Evolutionary conservation across 148 eudicot genomes (phyloP), one percentile per base, ranked within the genome.

Genomic region (Heliosperma pusillum): DNA sequence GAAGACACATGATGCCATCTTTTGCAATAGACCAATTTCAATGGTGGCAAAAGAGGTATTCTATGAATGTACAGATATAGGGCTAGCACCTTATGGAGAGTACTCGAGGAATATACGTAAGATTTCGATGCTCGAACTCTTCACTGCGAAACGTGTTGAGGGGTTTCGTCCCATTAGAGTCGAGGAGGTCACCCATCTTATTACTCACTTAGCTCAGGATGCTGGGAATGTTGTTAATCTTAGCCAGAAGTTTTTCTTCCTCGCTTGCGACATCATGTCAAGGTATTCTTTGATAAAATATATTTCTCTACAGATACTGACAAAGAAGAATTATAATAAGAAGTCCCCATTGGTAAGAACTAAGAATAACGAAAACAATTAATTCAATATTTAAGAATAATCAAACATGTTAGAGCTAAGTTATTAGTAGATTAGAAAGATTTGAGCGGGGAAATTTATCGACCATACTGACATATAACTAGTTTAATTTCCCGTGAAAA

Each of bases 21-120:
- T 81, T 0, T 73, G 77, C 2, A 69, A 33, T 59, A 69, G 78
- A 10, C 80, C 78, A 0, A 71, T 52, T 0, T 3, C 44, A 13
- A 66, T 78, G 33, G 53, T 58, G n/a, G 65, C 20, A 15, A 63
- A 50, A 44, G 60, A 50, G 24, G 11, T 77, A 29, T 19, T 27
- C 7, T 81, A 77, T 19, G 66, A 22, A 3, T 61, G 60, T 21
- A 29, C 74, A 12, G 76, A 63, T 22, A 67, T 81, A 2, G 75
- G n/a, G 11, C 66, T 63, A 7, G 70, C 83, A 2, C 83, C 80
- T 5, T 77, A 77, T 16, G 83, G 83, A 0, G 74, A 81, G 22
- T 81, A 77, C 42, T 81, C 78, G 80, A 67, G 78, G 17, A 68
- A 77, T 22, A 1, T 73, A 0, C 50, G 70, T 20, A 81, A 61